Percentiles rank a stretch among this genome's conserved stretches.
phyloP scores from a whole-genome alignment of 768 basidiomycete species.

The Phylloporus sp. region DNA sequence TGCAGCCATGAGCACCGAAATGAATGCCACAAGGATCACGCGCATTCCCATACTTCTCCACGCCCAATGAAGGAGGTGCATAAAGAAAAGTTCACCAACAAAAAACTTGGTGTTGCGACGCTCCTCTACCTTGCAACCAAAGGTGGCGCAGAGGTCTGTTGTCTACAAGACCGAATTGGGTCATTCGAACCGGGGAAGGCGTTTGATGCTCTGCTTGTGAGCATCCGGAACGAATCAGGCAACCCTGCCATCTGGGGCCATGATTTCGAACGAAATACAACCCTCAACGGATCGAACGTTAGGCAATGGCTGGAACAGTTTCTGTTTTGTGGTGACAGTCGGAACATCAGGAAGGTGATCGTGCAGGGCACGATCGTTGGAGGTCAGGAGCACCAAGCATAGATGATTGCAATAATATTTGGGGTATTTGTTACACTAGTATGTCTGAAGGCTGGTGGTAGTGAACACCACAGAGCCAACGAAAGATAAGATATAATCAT shows the following conservation, averaged over 20 bases:
- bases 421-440: background rate
- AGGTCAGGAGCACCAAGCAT: constrained; percentile 45
- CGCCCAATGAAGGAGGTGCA: background rate
- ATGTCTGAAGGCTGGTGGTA: no score
- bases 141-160: constrained; percentile 85
- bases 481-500: background rate
- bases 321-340: constrained; percentile 81
- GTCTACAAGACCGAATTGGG: constrained; percentile 63
- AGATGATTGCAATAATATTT: background rate
- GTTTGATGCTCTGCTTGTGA: constrained; percentile 85
- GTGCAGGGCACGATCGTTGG: constrained; percentile 81
- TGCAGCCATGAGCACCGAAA: background rate
- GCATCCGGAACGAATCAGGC: constrained; percentile 46
- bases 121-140: constrained; percentile 88
- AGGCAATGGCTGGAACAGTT: constrained; percentile 72
- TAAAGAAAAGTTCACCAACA: constrained; percentile 41
- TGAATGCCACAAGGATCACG: background rate
- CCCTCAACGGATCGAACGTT: constrained; percentile 33
- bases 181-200: constrained; percentile 78
- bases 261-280: constrained; percentile 35
- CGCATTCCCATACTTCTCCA: background rate
- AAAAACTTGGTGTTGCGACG: constrained; percentile 69
- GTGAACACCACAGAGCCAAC: no score
- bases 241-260: constrained; percentile 56
- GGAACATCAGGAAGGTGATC: constrained; percentile 78